A percentile compares a stretch with the other conserved stretches of the same genome.
These are phyloP conservation scores for Inosperma sp. DNA, from an alignment of 768 basidiomycete species.

Conservation along the genomic window DNA sequence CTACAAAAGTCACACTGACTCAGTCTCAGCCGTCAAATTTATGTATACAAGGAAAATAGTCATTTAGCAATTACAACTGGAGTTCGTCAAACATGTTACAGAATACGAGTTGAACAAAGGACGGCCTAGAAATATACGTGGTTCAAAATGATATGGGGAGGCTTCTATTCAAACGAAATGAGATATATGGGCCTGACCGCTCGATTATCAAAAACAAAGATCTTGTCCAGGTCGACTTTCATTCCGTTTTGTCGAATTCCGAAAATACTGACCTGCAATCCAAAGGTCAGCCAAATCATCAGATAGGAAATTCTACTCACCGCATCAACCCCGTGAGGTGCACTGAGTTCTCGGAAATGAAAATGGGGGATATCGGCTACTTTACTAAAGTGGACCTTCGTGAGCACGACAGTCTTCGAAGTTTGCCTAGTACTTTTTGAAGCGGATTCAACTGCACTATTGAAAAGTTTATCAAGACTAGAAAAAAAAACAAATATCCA, in stretches of 20 bases:
- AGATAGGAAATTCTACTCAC: too few relatives aligned
- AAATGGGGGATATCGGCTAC: slow-evolving; percentile 8
- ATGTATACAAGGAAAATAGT: too few relatives aligned
- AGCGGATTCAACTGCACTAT: too few relatives aligned
- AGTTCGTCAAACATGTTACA: too few relatives aligned
- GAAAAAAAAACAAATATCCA: not conserved
- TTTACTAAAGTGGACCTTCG: slow-evolving; percentile 13
- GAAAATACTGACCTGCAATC: slow-evolving; percentile 16
- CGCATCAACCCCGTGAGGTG: too few relatives aligned
- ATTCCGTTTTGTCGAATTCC: slow-evolving; percentile 1
- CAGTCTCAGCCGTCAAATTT: too few relatives aligned
- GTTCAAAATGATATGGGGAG: not conserved
- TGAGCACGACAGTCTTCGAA: slow-evolving; percentile 14
- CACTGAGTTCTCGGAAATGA: not conserved
- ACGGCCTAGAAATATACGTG: not conserved
- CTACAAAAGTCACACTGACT: too few relatives aligned
- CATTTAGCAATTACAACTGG: too few relatives aligned
- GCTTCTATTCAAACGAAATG: slow-evolving; percentile 16
- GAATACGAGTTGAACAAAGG: not conserved
- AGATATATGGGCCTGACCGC: slow-evolving; percentile 22
- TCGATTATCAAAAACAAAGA: slow-evolving; percentile 15
- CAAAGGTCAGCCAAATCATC: too few relatives aligned
- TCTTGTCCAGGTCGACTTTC: slow-evolving; percentile 16
- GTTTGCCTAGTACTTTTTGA: too few relatives aligned
- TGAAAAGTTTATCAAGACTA: not conserved